Conservation (phyloP, 164 flowering plant genomes). For the Brasenia schreberi region DNA sequence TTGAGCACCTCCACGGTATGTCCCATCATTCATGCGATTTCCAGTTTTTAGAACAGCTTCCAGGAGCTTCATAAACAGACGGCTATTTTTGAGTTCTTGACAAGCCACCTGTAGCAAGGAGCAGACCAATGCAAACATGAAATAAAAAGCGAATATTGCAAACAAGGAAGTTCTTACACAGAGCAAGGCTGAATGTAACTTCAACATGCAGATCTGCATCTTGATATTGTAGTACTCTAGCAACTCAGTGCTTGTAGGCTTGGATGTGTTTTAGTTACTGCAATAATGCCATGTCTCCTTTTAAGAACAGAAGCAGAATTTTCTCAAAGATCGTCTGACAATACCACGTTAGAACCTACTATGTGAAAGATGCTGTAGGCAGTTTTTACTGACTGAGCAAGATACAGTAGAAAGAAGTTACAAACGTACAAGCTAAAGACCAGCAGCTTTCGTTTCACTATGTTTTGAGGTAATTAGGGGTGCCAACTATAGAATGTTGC, state of each 20-base stretch:
- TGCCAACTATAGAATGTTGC: no score
- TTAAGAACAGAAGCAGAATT: no score
- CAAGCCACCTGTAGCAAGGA: conserved; percentile 50
- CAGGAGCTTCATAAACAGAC: conserved; percentile 78
- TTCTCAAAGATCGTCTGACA: not conserved
- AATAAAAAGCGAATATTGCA: not conserved
- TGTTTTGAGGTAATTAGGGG: no score
- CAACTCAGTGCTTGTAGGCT: not conserved
- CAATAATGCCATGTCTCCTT: not conserved
- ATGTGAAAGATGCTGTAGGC: not conserved
- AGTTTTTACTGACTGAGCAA: no score
- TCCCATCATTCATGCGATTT: conserved; percentile 94
- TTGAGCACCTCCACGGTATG: conserved; percentile 91
- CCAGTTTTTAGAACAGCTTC: conserved; percentile 98
- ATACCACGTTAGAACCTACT: not conserved
- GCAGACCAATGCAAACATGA: not conserved
- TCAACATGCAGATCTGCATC: not conserved
- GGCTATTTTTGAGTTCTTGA: conserved; percentile 65
- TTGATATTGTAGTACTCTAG: no score
- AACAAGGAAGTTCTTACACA: not conserved
- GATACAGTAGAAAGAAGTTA: no score
- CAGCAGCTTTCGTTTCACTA: no score
- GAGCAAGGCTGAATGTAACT: not conserved
- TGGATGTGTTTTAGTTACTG: not conserved
- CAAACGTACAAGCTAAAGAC: no score